phyloP scores from a whole-genome alignment of 1,284 basidiomycete species.

The Stereum hirsutum region DNA sequence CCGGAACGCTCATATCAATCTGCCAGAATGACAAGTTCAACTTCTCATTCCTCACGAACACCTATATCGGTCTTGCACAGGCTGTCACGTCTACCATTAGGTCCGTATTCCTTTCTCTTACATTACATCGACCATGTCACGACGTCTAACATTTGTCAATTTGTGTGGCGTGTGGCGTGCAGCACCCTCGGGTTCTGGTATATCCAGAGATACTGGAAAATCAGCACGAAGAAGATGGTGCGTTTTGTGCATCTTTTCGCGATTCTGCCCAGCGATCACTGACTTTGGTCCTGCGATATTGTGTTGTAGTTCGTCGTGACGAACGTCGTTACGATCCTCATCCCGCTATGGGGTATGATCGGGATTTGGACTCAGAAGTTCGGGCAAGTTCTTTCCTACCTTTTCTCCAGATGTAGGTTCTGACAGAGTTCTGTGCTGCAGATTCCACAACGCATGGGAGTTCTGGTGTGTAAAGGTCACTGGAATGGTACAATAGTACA shows the following conservation, averaged over 20 bases:
- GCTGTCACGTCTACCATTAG: slow-evolving; percentile 59
- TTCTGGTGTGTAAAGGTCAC: slow-evolving; percentile 50
- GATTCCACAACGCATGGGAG: slow-evolving; percentile 79
- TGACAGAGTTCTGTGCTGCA: slow-evolving; percentile 17
- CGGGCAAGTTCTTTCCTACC: slow-evolving; percentile 34
- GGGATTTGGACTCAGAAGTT: slow-evolving; percentile 74
- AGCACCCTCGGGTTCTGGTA: slow-evolving; percentile 76
- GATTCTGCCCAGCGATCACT: slow-evolving; percentile 4
- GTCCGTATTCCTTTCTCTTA: slow-evolving; percentile 13
- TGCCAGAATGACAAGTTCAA: slow-evolving; percentile 71
- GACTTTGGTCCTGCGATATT: neutral
- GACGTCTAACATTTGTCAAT: neutral
- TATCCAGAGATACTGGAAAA: slow-evolving; percentile 69
- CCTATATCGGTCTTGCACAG: slow-evolving; percentile 68
- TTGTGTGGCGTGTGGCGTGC: neutral
- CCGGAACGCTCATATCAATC: slow-evolving; percentile 66
- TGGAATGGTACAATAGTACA: neutral
- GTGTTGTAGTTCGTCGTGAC: slow-evolving; percentile 58
- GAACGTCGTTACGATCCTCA: slow-evolving; percentile 67
- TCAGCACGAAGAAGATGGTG: slow-evolving; percentile 73
- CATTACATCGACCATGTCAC: slow-evolving; percentile 10
- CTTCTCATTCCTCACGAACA: slow-evolving; percentile 69
- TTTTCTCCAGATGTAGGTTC: slow-evolving; percentile 9
- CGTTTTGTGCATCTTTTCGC: neutral
- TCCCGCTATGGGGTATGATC: slow-evolving; percentile 82